A percentile compares a stretch with the other conserved stretches of the same genome.
phyloP scores from a whole-genome alignment of 2,329 filamentous ascomycete species.

The Penicillium corylophilum region DNA sequence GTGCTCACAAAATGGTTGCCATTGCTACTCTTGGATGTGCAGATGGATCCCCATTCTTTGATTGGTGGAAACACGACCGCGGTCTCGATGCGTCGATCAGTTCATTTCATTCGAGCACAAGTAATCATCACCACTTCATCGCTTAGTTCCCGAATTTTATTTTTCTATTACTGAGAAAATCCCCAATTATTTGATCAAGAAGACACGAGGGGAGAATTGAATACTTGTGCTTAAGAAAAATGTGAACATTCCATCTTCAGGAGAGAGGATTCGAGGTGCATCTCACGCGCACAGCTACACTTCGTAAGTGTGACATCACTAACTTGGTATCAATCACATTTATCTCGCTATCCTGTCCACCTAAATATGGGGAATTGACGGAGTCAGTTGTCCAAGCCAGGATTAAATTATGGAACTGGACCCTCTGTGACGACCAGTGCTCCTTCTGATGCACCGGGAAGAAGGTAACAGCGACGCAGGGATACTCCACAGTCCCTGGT shows the following conservation, averaged over 20 bases:
- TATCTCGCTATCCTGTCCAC: conserved; percentile 8
- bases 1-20: not conserved
- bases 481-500: conserved; percentile 12
- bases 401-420: conserved; percentile 13
- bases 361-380: conserved; percentile 9
- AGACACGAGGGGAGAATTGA: not conserved
- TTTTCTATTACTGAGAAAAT: no score
- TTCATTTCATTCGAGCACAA: not conserved
- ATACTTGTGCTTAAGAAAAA: not conserved
- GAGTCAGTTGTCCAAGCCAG: conserved; percentile 10
- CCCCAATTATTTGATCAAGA: no score
- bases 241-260: not conserved
- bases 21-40: not conserved
- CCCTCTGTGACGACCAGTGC: not conserved
- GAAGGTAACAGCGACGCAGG: not conserved
- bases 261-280: not conserved
- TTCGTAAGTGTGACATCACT: not conserved
- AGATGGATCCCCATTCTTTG: not conserved
- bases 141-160: not conserved
- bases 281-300: not conserved
- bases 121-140: not conserved
- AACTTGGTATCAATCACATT: not conserved
- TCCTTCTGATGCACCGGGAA: not conserved
- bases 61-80: not conserved
- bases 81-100: not conserved